phyloP scores from a whole-genome alignment of 2,329 filamentous ascomycete genomes.

The Pyricularia grisea region DNA sequence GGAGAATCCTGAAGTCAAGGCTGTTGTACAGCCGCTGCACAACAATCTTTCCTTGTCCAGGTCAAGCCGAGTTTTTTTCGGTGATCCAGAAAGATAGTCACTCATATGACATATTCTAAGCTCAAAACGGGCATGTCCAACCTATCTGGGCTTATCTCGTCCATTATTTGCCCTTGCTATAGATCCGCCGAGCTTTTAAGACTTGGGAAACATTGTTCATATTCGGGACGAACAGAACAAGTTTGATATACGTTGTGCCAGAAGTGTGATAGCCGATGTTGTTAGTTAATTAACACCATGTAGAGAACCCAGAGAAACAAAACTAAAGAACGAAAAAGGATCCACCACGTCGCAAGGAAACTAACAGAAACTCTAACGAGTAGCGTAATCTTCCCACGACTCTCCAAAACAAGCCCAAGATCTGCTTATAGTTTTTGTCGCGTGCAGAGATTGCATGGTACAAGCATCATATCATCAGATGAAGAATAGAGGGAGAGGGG shows the following conservation, averaged over 20 bases:
- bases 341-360: neutral
- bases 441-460: neutral
- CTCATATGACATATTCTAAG: neutral
- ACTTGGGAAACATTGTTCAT: neutral
- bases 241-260: neutral
- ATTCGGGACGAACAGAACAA: neutral
- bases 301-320: too few species aligned
- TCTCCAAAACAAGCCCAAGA: neutral
- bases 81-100: neutral
- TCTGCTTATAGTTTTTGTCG: neutral
- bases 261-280: neutral
- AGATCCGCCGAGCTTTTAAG: neutral
- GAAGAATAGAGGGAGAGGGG: neutral
- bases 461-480: neutral
- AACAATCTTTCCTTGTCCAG: neutral
- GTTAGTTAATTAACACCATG: neutral
- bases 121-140: neutral
- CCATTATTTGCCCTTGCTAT: neutral
- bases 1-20: neutral
- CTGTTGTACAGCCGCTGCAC: neutral
- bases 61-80: neutral
- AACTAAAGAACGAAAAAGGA: neutral
- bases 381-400: neutral
- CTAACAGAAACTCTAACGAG: neutral
- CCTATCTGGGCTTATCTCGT: neutral